A percentile compares a stretch with the other conserved stretches of the same genome.
These are phyloP conservation scores for Saccharomyces kudriavzevii DNA, from an alignment of 805 yeast genomes.

Conservation along the genomic window DNA sequence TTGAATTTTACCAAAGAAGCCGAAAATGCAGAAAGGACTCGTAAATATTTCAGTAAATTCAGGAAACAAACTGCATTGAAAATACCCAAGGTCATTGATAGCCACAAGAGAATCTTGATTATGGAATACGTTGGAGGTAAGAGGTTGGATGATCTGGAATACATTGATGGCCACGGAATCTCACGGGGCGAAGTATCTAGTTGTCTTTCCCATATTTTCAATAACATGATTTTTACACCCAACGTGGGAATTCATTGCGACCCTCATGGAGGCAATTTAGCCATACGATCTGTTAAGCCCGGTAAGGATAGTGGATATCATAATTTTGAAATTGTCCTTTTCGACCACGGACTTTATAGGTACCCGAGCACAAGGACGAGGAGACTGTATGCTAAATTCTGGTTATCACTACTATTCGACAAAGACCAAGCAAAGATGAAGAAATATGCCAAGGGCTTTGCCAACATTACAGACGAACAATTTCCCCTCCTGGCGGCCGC, in stretches of 20 bases:
- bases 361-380: slow-evolving; percentile 71
- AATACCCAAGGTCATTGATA: slow-evolving; percentile 63
- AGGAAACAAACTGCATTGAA: slow-evolving; percentile 62
- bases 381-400: slow-evolving; percentile 78
- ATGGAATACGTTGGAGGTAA: slow-evolving; percentile 86
- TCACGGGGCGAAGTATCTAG: slow-evolving; percentile 71
- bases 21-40: slow-evolving; percentile 63
- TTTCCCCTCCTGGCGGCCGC: slow-evolving; percentile 87
- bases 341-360: slow-evolving; percentile 92
- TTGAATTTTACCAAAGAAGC: slow-evolving; percentile 86
- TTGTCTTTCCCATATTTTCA: slow-evolving; percentile 84
- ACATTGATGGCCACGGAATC: slow-evolving; percentile 53
- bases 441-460: slow-evolving; percentile 66
- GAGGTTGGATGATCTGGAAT: slow-evolving; percentile 68
- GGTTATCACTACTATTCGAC: slow-evolving; percentile 75
- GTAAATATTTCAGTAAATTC: slow-evolving; percentile 50
- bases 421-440: slow-evolving; percentile 59
- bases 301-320: slow-evolving; percentile 30
- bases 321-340: slow-evolving; percentile 84
- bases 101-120: slow-evolving; percentile 63
- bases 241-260: slow-evolving; percentile 92
- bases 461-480: slow-evolving; percentile 67
- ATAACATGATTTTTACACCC: slow-evolving; percentile 92
- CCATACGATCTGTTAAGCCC: slow-evolving; percentile 47
- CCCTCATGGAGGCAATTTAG: slow-evolving; percentile 96